Conservation (phyloP, 1,139 yeast genomes). For the Geotrichum candidum region DNA sequence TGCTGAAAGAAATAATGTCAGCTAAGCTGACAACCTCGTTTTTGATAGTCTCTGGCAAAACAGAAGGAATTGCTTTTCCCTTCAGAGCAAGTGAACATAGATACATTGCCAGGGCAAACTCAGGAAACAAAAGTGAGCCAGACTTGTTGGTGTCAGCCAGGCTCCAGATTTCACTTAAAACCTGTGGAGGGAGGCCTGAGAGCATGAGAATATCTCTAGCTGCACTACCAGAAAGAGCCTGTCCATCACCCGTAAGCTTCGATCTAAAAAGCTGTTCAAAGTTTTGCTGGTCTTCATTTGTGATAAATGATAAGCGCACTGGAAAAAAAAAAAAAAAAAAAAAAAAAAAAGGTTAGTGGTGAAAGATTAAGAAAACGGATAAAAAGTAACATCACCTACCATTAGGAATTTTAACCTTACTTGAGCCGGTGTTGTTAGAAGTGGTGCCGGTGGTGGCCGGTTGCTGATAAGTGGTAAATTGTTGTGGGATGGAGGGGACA, state of each 20-base stretch:
- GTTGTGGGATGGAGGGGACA: conserved; percentile 19
- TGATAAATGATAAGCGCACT: conserved; percentile 74
- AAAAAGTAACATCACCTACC: conserved; percentile 35
- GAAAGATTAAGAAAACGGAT: conserved; percentile 16
- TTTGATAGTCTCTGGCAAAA: conserved; percentile 62
- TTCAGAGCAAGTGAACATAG: conserved; percentile 71
- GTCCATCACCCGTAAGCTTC: conserved; percentile 72
- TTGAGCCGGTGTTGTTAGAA: conserved; percentile 29
- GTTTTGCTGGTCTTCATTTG: conserved; percentile 77
- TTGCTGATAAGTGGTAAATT: conserved; percentile 14
- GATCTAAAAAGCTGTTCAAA: conserved; percentile 77
- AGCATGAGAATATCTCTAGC: conserved; percentile 77
- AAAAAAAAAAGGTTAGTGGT: neutral
- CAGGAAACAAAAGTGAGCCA: conserved; percentile 84
- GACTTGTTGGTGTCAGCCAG: conserved; percentile 81
- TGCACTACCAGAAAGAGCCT: conserved; percentile 61
- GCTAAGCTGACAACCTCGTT: conserved; percentile 85
- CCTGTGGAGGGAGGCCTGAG: conserved; percentile 69
- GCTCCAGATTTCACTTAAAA: conserved; percentile 85
- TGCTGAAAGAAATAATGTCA: conserved; percentile 76
- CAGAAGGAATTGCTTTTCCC: conserved; percentile 71
- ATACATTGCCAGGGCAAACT: conserved; percentile 88
- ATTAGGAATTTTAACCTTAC: conserved; percentile 27
- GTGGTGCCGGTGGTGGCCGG: conserved; percentile 26
- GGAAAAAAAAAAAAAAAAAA: neutral